Evolutionary conservation across 768 basidiomycete genomes (phyloP).

Genomic region (Suillus sp.): DNA sequence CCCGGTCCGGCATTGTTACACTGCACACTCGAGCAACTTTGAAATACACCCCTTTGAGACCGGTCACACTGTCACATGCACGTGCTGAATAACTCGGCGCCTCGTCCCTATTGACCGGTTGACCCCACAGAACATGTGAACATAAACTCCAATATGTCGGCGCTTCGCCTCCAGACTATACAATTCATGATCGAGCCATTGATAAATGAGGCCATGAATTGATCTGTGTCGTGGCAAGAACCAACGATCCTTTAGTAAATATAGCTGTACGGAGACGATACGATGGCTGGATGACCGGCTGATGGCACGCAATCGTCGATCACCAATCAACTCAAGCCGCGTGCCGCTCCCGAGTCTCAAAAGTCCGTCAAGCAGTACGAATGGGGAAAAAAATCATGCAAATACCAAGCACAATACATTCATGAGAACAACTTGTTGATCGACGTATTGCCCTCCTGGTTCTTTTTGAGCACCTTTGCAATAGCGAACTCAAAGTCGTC

Average conservation of each 20-base stretch:
- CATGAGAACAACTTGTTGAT: slow-evolving; percentile 94
- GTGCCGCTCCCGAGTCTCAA: neutral
- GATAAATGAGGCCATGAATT: neutral
- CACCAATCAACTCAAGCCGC: neutral
- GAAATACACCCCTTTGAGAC: neutral
- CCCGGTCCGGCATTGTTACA: neutral
- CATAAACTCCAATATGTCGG: neutral
- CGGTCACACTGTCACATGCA: neutral
- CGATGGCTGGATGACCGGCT: neutral
- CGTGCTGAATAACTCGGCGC: neutral
- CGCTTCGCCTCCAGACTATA: neutral
- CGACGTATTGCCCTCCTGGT: slow-evolving; percentile 92
- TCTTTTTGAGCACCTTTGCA: slow-evolving; percentile 96
- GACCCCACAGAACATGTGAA: neutral
- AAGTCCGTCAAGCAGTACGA: neutral
- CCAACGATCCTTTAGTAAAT: neutral
- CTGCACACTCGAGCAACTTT: too few species aligned
- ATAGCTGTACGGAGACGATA: neutral
- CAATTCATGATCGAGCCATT: neutral
- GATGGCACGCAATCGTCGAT: neutral
- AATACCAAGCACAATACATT: slow-evolving; percentile 23
- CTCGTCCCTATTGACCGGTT: neutral
- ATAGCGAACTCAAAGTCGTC: slow-evolving; percentile 99
- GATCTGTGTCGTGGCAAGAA: neutral
- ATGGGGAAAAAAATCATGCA: slow-evolving; percentile 3